Base-by-base conservation (phyloP, 2,329 filamentous ascomycete genomes). In the Fusarium sp. region DNA sequence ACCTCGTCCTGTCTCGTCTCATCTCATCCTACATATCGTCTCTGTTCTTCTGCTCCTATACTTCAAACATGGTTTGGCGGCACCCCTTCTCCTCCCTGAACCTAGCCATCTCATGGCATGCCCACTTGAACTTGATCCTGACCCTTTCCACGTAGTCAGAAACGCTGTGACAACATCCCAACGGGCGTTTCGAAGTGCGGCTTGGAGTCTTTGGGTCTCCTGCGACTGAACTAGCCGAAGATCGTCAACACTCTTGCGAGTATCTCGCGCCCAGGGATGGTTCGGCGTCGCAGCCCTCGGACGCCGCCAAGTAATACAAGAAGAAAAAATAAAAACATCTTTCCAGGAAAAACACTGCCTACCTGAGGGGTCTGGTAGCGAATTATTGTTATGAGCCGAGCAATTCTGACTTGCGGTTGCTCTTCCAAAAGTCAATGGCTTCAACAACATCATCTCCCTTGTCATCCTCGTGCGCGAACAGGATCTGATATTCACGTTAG, bases 381-480 rank as follows among this genome's bases (percentile, higher is more conserved):
- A 34, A 36, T 48, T 49, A 51, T 53, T 61, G 50, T 67, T 59
- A 55, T 69, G 64, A 53, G 64, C 71, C 64, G 42, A 74, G 67
- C 53, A 75, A 51, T 39, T 82, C 81, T 4, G 82, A 85, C 62
- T 79, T 81, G 58, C 83, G 78, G 71, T 81, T 85, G 69, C 81
- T 88, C 80, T 88, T 92, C 94, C 94, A 99, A 81, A 99, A 99
- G 79, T 99, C 95, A 74, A 99, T 87, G 62, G 92, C 93, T 70
- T 95, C 93, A 64, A 99, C 91, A 48, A 97, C 89, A 74, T 99
- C 95, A 74, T 96, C 92, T 68, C 95, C 94, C 65, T 87, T 83
- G 76, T 99, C 95, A 73, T 98, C 94, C 81, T 99, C 95, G 75
- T 97, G 97, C 44, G 95, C 94, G 78, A 97, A 98, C 48, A 99